Conservation (phyloP, 1,284 basidiomycete species). For the Ceratobasidium sp. region DNA sequence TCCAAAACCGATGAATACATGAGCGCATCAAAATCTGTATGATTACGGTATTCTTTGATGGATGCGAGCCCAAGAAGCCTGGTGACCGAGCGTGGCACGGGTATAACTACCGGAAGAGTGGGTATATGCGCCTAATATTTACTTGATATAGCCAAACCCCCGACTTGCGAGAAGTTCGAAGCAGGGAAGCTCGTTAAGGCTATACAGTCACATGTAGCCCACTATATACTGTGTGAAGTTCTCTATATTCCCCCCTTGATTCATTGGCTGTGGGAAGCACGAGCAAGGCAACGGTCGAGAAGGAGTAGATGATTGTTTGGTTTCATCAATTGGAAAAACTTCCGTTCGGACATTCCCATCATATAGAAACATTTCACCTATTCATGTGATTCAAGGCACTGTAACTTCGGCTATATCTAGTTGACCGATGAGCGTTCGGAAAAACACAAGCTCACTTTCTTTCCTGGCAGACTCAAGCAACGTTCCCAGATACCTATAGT, state of each 20-base stretch:
- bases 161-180: background rate
- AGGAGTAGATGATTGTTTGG: background rate
- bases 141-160: background rate
- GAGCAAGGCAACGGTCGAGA: background rate
- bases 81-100: background rate
- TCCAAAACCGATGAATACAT: too few species aligned
- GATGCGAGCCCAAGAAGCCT: background rate
- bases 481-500: too few species aligned
- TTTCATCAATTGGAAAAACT: background rate
- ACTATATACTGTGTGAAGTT: too few species aligned
- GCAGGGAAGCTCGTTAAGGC: background rate
- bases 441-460: too few species aligned
- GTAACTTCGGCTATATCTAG: too few species aligned
- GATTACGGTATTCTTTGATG: too few species aligned
- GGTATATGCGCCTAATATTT: background rate
- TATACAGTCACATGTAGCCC: background rate
- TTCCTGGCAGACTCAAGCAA: too few species aligned
- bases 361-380: background rate
- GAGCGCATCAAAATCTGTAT: too few species aligned
- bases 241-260: background rate
- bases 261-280: background rate
- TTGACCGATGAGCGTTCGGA: too few species aligned
- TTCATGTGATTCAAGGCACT: background rate
- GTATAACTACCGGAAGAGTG: background rate
- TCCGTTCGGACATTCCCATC: background rate